Evolutionary conservation across 2,329 filamentous ascomycete species (phyloP).

Genomic region (Colletotrichum sidae): DNA sequence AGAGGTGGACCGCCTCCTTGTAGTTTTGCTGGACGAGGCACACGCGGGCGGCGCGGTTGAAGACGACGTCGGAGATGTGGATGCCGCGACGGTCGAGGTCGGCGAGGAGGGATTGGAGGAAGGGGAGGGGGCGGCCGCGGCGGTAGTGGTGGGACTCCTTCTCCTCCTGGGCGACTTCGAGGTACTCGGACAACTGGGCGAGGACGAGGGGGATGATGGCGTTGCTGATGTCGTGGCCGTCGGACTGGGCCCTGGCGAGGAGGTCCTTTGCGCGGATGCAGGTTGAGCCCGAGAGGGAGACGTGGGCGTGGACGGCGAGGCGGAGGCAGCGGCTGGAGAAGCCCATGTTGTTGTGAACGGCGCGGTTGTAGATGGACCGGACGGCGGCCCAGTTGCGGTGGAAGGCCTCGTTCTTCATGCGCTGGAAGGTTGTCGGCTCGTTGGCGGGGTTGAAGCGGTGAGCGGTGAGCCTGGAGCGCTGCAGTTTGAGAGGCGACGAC

Average conservation of each 20-base stretch:
- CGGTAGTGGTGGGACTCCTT: neutral
- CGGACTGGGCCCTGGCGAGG: constrained; percentile 51
- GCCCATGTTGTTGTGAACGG: constrained; percentile 48
- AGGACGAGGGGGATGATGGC: constrained; percentile 55
- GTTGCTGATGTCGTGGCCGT: constrained; percentile 55
- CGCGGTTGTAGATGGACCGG: constrained; percentile 53
- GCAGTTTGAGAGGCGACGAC: no score
- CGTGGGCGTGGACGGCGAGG: constrained; percentile 58
- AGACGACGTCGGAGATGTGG: constrained; percentile 49
- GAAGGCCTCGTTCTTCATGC: constrained; percentile 55
- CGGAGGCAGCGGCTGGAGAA: constrained; percentile 56
- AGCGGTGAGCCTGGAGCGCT: constrained; percentile 10
- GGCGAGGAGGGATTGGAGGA: constrained; percentile 40
- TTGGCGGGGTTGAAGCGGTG: constrained; percentile 41
- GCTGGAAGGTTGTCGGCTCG: constrained; percentile 47
- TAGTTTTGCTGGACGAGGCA: constrained; percentile 46
- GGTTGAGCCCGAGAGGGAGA: constrained; percentile 47
- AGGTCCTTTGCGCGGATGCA: constrained; percentile 51
- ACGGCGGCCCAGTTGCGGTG: constrained; percentile 47
- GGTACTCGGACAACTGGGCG: constrained; percentile 47
- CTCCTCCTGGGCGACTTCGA: constrained; percentile 40
- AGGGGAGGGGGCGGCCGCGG: constrained; percentile 14
- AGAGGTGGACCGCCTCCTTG: constrained; percentile 46
- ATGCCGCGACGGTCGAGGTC: constrained; percentile 43
- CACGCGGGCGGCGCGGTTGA: constrained; percentile 49